Conservation (phyloP, 305 asterid species). For the Fraxinus floribunda region DNA sequence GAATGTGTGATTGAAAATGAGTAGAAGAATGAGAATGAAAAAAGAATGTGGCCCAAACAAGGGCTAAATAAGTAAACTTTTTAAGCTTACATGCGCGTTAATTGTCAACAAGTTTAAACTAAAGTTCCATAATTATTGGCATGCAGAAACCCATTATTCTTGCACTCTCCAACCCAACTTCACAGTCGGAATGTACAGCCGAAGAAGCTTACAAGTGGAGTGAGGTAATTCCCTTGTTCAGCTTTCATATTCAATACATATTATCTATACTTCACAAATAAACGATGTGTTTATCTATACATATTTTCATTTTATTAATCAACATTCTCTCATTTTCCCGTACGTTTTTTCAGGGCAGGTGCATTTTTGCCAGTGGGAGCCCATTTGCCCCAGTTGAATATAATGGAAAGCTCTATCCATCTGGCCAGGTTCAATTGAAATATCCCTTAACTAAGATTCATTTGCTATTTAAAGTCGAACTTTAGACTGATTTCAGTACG, state of each 20-base stretch:
- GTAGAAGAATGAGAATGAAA: no score
- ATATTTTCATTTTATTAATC: neutral
- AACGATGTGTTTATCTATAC: neutral
- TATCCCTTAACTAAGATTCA: neutral
- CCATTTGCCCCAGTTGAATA: neutral
- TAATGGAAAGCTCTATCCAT: neutral
- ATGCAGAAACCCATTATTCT: neutral
- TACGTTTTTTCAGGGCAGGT: neutral
- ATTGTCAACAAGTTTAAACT: neutral
- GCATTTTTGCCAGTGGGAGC: neutral
- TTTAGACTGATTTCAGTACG: neutral
- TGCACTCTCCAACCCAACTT: neutral
- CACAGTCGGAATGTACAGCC: neutral
- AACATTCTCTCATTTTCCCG: neutral
- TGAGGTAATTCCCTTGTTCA: neutral
- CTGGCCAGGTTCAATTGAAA: neutral
- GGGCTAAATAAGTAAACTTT: neutral
- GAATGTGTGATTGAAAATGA: no score
- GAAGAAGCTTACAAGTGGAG: neutral
- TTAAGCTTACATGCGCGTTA: neutral
- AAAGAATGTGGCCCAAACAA: no score
- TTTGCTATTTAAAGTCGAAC: neutral
- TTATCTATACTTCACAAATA: neutral
- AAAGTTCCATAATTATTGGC: neutral
- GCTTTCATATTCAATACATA: neutral